phyloP scores from a whole-genome alignment of 2,329 filamentous ascomycete species.

The Dactylellina parvicollis region DNA sequence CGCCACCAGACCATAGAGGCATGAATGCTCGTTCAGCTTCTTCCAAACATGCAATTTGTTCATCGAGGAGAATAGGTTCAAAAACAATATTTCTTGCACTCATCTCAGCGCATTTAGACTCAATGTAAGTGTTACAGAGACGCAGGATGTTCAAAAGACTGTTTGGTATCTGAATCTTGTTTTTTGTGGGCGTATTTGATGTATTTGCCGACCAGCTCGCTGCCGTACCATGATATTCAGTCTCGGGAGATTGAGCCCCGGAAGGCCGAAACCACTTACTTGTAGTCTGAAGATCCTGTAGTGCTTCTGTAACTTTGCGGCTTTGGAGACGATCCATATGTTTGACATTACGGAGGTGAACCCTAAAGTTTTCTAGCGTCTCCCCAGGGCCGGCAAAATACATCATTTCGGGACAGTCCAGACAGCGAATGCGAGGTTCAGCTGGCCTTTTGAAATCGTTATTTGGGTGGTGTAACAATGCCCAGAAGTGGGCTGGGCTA shows the following conservation, averaged over 20 bases:
- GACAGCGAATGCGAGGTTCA: conserved; percentile 46
- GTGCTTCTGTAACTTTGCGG: conserved; percentile 8
- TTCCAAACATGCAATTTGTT: conserved; percentile 44
- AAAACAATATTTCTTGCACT: conserved; percentile 46
- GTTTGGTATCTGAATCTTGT: conserved; percentile 7
- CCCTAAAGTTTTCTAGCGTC: conserved; percentile 22
- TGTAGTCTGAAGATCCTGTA: neutral
- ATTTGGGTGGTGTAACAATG: conserved; percentile 40
- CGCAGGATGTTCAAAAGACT: conserved; percentile 26
- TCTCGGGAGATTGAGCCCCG: too few relatives aligned
- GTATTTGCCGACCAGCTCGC: too few relatives aligned
- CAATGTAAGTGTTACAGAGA: conserved; percentile 41
- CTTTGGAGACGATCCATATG: conserved; percentile 23
- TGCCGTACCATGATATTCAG: neutral
- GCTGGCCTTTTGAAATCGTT: conserved; percentile 11
- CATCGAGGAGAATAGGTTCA: conserved; percentile 44
- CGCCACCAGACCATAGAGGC: conserved; percentile 50
- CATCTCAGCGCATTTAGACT: conserved; percentile 44
- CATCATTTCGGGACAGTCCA: conserved; percentile 47
- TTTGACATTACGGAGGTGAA: conserved; percentile 35
- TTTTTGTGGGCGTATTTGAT: neutral
- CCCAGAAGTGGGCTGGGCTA: conserved; percentile 36
- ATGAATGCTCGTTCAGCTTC: conserved; percentile 45
- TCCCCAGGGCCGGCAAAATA: conserved; percentile 44
- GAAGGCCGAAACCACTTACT: too few relatives aligned